phyloP scores from a whole-genome alignment of 2,329 filamentous ascomycete genomes.

The Fusarium cyanostomum region DNA sequence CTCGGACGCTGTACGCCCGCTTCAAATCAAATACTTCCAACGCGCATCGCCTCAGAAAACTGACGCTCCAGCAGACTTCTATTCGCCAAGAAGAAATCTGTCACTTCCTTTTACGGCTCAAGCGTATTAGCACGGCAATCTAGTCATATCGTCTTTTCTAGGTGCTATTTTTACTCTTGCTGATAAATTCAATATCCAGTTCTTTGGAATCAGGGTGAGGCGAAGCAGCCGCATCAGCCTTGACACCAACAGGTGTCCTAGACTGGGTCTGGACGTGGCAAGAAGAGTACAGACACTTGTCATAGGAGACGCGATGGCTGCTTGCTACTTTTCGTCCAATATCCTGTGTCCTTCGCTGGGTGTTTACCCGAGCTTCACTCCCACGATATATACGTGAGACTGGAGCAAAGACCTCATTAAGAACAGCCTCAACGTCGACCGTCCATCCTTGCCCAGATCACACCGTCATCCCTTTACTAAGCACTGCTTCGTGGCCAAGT shows the following conservation, averaged over 20 bases:
- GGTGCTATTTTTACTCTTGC: not conserved
- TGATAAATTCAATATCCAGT: too few species aligned
- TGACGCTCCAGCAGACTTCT: not conserved
- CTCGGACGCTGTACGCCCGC: not conserved
- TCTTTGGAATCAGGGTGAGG: too few species aligned
- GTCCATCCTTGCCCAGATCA: not conserved
- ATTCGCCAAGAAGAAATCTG: not conserved
- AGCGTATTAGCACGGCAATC: not conserved
- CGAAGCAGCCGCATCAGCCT: too few species aligned
- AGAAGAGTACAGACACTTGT: too few species aligned
- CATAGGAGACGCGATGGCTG: too few species aligned
- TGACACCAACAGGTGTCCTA: too few species aligned
- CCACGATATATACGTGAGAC: not conserved
- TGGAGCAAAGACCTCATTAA: not conserved
- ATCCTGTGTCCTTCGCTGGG: too few species aligned
- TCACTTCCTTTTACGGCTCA: not conserved
- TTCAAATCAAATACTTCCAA: slow-evolving; percentile 24
- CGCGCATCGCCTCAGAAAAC: not conserved
- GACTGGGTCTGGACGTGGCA: too few species aligned
- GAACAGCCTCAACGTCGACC: too few species aligned
- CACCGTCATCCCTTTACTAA: not conserved
- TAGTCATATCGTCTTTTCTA: not conserved
- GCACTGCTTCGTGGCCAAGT: not conserved
- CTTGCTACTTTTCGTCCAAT: too few species aligned
- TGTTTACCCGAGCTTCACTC: too few species aligned